Conservation (phyloP, 2,329 filamentous ascomycete species). For the Trichophaea hybrida region DNA sequence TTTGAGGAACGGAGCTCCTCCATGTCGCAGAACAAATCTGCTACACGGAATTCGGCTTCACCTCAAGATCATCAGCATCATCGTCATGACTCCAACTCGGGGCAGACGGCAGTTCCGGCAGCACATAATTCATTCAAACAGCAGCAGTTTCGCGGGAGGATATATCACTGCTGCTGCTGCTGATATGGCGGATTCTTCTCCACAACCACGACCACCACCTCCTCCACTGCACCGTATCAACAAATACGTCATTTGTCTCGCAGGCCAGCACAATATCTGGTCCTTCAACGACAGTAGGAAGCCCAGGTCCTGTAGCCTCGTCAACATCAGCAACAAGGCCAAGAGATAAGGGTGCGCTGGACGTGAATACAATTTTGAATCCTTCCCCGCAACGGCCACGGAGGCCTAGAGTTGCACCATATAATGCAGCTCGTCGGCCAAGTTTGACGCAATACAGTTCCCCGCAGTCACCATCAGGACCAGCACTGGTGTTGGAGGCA, state of each 20-base stretch:
- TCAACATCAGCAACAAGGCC: conserved; percentile 14
- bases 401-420: conserved; percentile 11
- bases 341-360: conserved; percentile 7
- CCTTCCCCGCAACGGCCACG: conserved; percentile 22
- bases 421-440: neutral
- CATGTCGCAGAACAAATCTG: conserved; percentile 26
- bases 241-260: neutral
- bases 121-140: no score
- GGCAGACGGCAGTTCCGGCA: no score
- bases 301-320: conserved; percentile 15
- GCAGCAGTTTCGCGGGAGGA: no score
- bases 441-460: neutral
- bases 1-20: conserved; percentile 21
- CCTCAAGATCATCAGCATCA: conserved; percentile 15
- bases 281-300: conserved; percentile 20
- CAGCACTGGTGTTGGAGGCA: neutral
- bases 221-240: neutral
- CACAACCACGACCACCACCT: neutral
- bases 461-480: conserved; percentile 12
- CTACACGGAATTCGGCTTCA: conserved; percentile 23
- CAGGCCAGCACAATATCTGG: conserved; percentile 19
- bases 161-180: neutral
- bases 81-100: neutral
- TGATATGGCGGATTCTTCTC: neutral
- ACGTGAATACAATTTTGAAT: conserved; percentile 26